phyloP scores from a whole-genome alignment of 2,329 filamentous ascomycete genomes.

The Aspergillus cejpii region DNA sequence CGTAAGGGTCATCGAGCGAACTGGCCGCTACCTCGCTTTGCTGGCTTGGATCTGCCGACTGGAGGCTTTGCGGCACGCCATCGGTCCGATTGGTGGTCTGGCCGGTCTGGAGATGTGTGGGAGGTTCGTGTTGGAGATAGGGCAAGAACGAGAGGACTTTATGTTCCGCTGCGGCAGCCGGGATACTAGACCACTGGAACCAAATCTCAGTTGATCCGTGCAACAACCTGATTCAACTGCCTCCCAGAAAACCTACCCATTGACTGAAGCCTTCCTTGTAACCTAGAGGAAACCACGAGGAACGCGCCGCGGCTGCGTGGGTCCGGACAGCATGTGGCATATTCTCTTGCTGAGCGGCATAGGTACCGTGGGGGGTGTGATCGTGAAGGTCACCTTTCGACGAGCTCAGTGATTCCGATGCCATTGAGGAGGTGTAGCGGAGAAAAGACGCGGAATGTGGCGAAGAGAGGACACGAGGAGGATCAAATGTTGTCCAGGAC shows the following conservation, averaged over 20 bases:
- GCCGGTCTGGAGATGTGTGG: conserved; percentile 59
- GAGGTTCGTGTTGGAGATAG: conserved; percentile 63
- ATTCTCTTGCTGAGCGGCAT: conserved; percentile 13
- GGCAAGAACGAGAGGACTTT: conserved; percentile 81
- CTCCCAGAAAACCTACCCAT: conserved; percentile 58
- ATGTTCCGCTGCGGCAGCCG: conserved; percentile 77
- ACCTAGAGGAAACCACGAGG: conserved; percentile 68
- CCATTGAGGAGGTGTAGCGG: conserved; percentile 29
- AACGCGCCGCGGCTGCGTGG: conserved; percentile 26
- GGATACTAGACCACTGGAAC: conserved; percentile 72
- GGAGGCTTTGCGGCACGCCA: conserved; percentile 28
- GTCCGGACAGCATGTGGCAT: conserved; percentile 31
- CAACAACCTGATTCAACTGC: conserved; percentile 3
- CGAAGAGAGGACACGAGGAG: conserved; percentile 9
- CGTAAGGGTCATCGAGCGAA: conserved; percentile 64
- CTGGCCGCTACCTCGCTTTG: conserved; percentile 43
- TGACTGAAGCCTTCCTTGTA: conserved; percentile 89
- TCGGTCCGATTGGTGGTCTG: conserved; percentile 26
- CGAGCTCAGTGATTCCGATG: conserved; percentile 33
- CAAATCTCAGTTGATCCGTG: conserved; percentile 15
- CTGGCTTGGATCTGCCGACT: conserved; percentile 34
- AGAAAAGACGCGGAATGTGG: conserved; percentile 10
- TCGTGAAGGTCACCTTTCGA: conserved; percentile 25
- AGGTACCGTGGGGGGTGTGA: conserved; percentile 16
- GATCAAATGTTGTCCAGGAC: conserved; percentile 21